Evolutionary conservation across 352 stramenopile genomes (phyloP).

Genomic region (Globisporangium megalacanthum): DNA sequence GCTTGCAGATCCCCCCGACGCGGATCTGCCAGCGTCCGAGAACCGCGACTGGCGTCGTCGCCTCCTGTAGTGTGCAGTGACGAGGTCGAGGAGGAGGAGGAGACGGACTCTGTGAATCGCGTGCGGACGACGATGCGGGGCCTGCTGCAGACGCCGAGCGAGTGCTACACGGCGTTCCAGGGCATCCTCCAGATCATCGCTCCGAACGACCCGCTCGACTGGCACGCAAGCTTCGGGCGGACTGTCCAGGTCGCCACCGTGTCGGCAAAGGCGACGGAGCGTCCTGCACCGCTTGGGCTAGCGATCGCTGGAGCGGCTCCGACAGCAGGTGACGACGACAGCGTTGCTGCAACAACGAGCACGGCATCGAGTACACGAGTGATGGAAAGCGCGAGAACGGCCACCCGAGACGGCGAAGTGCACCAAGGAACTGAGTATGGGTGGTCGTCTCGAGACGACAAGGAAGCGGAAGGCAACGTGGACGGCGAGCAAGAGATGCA

Average conservation of each 20-base stretch:
- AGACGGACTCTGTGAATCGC: background rate
- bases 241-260: background rate
- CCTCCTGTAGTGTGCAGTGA: background rate
- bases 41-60: background rate
- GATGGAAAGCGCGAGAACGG: too few species aligned
- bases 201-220: constrained; percentile 10
- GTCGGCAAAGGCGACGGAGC: background rate
- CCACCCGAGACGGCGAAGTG: too few species aligned
- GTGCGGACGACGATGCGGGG: constrained; percentile 1
- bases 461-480: background rate
- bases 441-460: too few species aligned
- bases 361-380: background rate
- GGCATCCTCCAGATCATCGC: constrained; percentile 10
- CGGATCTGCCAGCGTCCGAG: background rate
- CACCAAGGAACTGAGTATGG: too few species aligned
- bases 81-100: background rate
- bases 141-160: constrained; percentile 2
- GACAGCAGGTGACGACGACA: background rate
- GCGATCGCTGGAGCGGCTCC: background rate
- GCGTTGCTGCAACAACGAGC: background rate
- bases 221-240: constrained; percentile 8
- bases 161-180: constrained; percentile 9
- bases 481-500: too few species aligned
- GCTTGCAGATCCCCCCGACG: background rate
- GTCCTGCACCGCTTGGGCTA: background rate